A percentile compares a stretch with the other conserved stretches of the same genome.
Evolutionary conservation across 2,329 filamentous ascomycete genomes (phyloP).

Genomic region (Colletotrichum chrysophilum): DNA sequence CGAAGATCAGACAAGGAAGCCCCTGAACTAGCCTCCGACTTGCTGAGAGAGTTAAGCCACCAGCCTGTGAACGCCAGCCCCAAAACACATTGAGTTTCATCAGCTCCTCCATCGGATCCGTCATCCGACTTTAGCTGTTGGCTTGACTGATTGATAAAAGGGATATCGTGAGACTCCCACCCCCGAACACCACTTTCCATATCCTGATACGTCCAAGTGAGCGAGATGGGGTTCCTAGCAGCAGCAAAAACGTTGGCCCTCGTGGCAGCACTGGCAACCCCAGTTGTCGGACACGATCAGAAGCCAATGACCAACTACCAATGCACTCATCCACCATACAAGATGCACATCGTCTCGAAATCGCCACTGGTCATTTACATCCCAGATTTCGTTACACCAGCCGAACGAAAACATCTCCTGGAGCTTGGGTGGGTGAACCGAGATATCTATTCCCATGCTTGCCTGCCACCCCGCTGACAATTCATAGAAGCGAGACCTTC

Average conservation of each 20-base stretch:
- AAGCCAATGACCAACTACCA: conserved; percentile 16
- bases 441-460: not conserved
- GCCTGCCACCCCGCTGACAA: not conserved
- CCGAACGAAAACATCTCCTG: conserved; percentile 47
- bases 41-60: not conserved
- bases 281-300: not conserved
- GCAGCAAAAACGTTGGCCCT: not conserved
- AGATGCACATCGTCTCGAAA: conserved; percentile 48
- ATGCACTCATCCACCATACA: conserved; percentile 40
- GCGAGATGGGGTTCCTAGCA: not conserved
- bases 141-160: not conserved
- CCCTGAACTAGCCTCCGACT: not conserved
- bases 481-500: conserved; percentile 46
- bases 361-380: conserved; percentile 57
- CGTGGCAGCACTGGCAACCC: not conserved
- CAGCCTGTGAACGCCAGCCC: not conserved
- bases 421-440: conserved; percentile 43
- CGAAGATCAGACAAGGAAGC: conserved; percentile 14
- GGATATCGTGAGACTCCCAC: not conserved
- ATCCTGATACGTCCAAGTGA: not conserved
- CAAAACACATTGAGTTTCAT: conserved; percentile 10
- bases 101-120: not conserved
- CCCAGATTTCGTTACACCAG: conserved; percentile 46
- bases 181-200: not conserved
- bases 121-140: not conserved